Base-by-base conservation (phyloP, 1,284 basidiomycete species). In the Irpex sp. region DNA sequence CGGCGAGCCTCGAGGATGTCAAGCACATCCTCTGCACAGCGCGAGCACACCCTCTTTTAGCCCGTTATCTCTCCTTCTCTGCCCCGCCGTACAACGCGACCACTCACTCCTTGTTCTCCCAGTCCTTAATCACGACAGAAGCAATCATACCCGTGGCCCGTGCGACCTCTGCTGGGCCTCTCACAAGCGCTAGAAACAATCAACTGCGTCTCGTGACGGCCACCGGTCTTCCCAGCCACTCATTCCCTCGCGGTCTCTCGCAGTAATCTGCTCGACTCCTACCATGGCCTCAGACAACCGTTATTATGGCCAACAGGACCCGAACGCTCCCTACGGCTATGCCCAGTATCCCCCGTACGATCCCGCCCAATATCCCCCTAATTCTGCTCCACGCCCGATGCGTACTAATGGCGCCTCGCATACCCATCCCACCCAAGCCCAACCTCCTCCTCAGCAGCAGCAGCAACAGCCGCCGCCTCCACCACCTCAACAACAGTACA, bases 201-300 rank as follows among this genome's bases (percentile, higher is more conserved):
- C 67, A 57, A 62, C 66, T 62, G 56, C 63, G 60, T 64, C 70
- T 51, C 70, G 69, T 64, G 64, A 62, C 64, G 63, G 44, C 44
- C 11, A 57, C 48, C 65, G 64, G 67, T 52, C 57, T 68, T 56
- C 55, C 59, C 47, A 58, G 66, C 64, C 64, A 63, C 62, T 66
- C 68, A 62, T 63, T 62, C 52, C 60, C 69, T n/a, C 64, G 56
- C 37, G 57, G 62, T 44, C 47, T 59, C 62, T 60, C 63, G 54
- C 34, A 56, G 54, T 56, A 56, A 56, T 56, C 38, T 37, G 65
- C n/a, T 34, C 62, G 15, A 59, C 64, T 40, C 57, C 72, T 4
- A 68, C 69, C 44, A 84, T 86, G 83, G 76, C 84, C 26, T 81
- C 84, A 58, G 85, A 87, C 73, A 77, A 81, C 48, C 78, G 85